Evolutionary conservation across 805 yeast genomes (phyloP), one percentile per base, ranked within the genome.

Genomic region (Pichia californica): DNA sequence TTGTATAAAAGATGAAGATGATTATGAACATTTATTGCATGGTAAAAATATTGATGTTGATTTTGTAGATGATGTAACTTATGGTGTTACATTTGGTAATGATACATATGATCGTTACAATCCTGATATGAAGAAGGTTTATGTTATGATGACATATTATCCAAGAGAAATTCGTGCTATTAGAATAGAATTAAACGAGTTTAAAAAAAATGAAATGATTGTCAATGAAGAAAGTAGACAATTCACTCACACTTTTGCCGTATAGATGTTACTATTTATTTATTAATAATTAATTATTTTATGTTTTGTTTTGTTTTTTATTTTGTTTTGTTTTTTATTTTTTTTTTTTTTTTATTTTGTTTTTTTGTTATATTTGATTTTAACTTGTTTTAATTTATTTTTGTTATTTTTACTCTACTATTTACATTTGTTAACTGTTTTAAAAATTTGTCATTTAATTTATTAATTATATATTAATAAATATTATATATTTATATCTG

Each of bases 161-260:
- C 76, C 79, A 3, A 59, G 59, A 21, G 64, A 72, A 50, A 71
- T 81, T 44, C 71, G 70, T 49, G 70, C 68, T 40, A 78, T 84
- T 51, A 77, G 85, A 58, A 62, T 66, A 31, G 91, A 84, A 56
- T 59, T 84, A 52, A 84, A 84, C 54, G 64, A 68, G 21, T 83
- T 65, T 63, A 84, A 84, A 57, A 70, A 75, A 48, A 49, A 45
- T 26, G 82, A 76, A 44, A 84, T 84, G 94, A 60, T 67, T 31
- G 83, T 84, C 29, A 88, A 84, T 58, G 80, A 75, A 44, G 63
- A 67, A 30, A 78, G 86, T 31, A 71, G 69, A 43, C 60, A 64
- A 26, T 74, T 77, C 57, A 84, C 91, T 7, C 91, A 84, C 54
- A 80, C 74, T 58, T 82, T 81, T 56, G 71, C 68, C 49, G 70